Base-by-base conservation (phyloP, 257 asterid species). In the Ligustrum vulgare region DNA sequence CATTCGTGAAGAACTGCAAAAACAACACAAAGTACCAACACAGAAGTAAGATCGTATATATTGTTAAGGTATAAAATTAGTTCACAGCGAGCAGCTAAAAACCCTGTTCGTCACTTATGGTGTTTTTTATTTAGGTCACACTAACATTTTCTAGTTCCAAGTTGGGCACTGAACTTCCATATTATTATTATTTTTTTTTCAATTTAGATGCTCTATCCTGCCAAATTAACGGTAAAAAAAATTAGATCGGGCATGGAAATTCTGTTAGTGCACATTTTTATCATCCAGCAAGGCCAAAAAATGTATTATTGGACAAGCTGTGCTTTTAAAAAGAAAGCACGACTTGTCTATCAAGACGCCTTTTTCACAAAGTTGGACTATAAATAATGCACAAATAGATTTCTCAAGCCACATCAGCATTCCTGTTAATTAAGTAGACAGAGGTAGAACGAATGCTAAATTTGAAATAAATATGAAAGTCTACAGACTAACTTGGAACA, bases 1-100 rank as follows among this genome's bases (percentile, higher is more conserved):
- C 71, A 86, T 80, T 73, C 90, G 73, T 13, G 90, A 84, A 64
- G 90, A 84, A 68, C 90, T 86, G 82, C 72, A 80, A 67, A 37
- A 25, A 77, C 47, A 34, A 58, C 58, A 47, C 47, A 60, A 31
- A 62, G 15, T 22, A 62, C 23, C 23, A 41, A 39, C 34, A 23
- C 2, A 8, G 33, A 35, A 58, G 15, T 0, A 9, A 23, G 23
- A 58, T 3, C 6, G 35, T 8, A 60, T 22, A 60, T 60, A 1
- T 60, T 58, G 16, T 2, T 20, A 56, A 7, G 60, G 60, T 49
- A 49, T 49, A 49, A 49, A 49, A 49, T 49, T 41, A 49, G 60
- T 16, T 49, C 60, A 13, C 22, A 51, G 62, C 20, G 25, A 3
- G n/a, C 56, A 47, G 15, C n/a, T n/a, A 51, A 51, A 51, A 51